Percentiles rank a stretch among this genome's conserved stretches.
Conservation (phyloP, 2,329 filamentous ascomycete genomes). For the Trichoderma sp. region DNA sequence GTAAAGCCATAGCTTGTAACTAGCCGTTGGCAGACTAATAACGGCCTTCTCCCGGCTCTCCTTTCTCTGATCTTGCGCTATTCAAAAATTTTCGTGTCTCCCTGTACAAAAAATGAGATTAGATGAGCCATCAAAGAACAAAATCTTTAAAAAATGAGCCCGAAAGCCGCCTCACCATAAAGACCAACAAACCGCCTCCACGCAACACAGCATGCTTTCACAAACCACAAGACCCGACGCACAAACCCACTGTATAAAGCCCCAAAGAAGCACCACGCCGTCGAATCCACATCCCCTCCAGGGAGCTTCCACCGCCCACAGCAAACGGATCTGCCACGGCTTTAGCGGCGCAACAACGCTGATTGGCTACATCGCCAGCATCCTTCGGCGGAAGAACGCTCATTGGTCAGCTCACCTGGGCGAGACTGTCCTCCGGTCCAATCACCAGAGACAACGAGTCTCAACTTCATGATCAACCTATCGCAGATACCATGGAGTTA, state of each 20-base stretch:
- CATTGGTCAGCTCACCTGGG: not conserved
- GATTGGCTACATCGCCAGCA: not conserved
- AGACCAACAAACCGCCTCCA: not conserved
- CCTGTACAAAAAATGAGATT: not conserved
- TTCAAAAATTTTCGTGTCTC: not conserved
- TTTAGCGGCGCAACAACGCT: constrained; percentile 18
- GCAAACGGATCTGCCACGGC: not conserved
- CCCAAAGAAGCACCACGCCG: not conserved
- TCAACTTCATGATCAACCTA: not conserved
- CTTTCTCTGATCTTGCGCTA: too few species aligned
- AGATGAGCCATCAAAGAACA: not conserved
- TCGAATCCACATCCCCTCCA: not conserved
- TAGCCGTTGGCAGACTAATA: not conserved
- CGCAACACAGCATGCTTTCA: not conserved
- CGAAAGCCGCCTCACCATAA: not conserved
- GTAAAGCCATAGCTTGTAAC: not conserved
- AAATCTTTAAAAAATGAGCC: not conserved
- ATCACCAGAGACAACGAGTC: not conserved
- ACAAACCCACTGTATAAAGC: not conserved
- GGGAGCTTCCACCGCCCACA: not conserved
- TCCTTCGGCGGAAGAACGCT: constrained; percentile 16
- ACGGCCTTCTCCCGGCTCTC: not conserved
- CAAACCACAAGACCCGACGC: not conserved
- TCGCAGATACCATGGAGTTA: not conserved
- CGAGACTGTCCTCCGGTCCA: not conserved